Evolutionary conservation across 306 rosid genomes (phyloP), one percentile per base, ranked within the genome.

Genomic region (Pachyrhizus erosus): DNA sequence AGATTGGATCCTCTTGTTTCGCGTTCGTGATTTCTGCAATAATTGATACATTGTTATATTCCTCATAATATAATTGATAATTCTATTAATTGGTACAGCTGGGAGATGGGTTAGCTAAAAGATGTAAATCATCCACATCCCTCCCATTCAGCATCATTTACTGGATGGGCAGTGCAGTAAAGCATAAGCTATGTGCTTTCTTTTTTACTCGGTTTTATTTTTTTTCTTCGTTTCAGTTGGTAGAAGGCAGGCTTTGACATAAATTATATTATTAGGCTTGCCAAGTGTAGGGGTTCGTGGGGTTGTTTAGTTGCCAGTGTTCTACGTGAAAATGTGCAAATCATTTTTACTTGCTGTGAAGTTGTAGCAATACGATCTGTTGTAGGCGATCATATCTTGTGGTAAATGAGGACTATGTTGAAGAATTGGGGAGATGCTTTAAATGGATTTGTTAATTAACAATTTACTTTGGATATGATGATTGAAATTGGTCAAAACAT

Each of bases 71-170:
- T 33, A 45, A 52, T 76, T 81, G 49, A 76, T 62, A 77, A 75
- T 79, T 90, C 40, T 87, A 77, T 80, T 75, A 45, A 75, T 84
- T 87, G 83, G 83, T 64, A 48, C 73, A 54, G 88, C 86, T 85
- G 87, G 81, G 86, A 81, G 83, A 79, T 65, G 80, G 86, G 87
- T 74, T 77, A 78, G 61, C 86, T 82, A 69, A 84, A 76, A 78
- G 79, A 74, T 26, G 74, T 77, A 83, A 87, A 57, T 66, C 78
- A 37, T 72, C 87, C 71, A 9, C 75, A 37, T 49, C 75, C 57
- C 39, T 49, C 75, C 57, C 75, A 49, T 48, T 48, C 39, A 46
- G 18, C 72, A 58, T 23, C 54, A 45, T 33, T 57, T 42, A 31
- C 54, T 60, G 67, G 72, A 76, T 76, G 49, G 58, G 20, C 26